Evolutionary conservation across 148 eudicot genomes (phyloP), one percentile per base, ranked within the genome.

Genomic region (Arctostaphylos glauca): DNA sequence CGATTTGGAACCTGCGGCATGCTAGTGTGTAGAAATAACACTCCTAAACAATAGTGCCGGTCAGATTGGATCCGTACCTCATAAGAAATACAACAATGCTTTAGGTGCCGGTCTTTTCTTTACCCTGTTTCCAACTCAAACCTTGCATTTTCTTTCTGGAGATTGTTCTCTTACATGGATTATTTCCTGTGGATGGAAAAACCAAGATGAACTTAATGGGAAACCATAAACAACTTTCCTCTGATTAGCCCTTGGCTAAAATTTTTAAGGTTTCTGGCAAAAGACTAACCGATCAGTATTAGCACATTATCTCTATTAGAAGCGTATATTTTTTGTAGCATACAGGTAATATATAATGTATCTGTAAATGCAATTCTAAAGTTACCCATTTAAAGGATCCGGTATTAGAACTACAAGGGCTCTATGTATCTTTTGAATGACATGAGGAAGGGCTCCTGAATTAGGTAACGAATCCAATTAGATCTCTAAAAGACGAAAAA

Each of bases 371-470:
- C 16, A 25, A 67, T 9, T 59, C 12, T 66, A 67, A 43, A 70
- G 44, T 12, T 41, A 1, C 49, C 73, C 72, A 25, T 31, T 43
- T 14, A 9, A 67, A 31, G 38, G 72, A 31, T 4, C 38, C 5
- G 15, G 21, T 70, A 48, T 70, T 41, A 43, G 19, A 13, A 21
- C 74, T 15, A 76, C 16, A 3, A 19, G 16, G 78, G 43, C 9
- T 25, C 14, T 6, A 4, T 77, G 80, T 55, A 54, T 55, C 23
- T 14, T 14, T 53, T 77, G 25, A 55, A 77, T 41, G 46, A 5
- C 44, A 38, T 76, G 31, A 76, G 53, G 79, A 75, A 10, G 58
- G 78, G 78, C 52, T 75, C 44, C 44, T 15, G 60, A n/a, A 76
- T 25, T 14, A 31, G 53, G 43, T 12, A 76, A 48, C 49, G 58